Conservation (phyloP, 2,329 filamentous ascomycete genomes). For the Trichoderma pleuroti region DNA sequence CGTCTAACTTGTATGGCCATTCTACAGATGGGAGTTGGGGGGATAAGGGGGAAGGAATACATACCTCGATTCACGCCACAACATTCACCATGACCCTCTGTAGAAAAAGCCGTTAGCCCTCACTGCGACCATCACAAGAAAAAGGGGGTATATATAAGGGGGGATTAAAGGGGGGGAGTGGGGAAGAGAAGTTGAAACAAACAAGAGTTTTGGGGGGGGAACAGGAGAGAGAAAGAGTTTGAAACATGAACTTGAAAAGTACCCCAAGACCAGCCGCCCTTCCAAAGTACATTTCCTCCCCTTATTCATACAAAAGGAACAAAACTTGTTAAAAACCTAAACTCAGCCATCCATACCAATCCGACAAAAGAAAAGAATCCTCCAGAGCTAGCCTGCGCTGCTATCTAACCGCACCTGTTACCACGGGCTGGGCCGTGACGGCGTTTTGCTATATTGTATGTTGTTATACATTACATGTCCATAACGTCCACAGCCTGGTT, state of each 20-base stretch:
- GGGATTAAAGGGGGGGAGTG: constrained; percentile 1
- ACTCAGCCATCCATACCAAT: neutral
- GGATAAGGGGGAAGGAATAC: constrained; percentile 21
- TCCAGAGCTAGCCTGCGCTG: neutral
- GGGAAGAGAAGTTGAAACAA: neutral
- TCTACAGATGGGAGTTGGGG: neutral
- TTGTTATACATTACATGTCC: constrained; percentile 38
- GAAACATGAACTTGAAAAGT: constrained; percentile 1
- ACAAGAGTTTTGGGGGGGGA: neutral
- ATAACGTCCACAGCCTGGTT: constrained; percentile 48
- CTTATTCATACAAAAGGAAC: neutral
- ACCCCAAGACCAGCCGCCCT: neutral
- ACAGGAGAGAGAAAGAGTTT: constrained; percentile 8
- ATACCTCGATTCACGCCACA: constrained; percentile 26
- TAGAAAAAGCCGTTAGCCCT: constrained; percentile 25
- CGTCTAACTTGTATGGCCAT: neutral
- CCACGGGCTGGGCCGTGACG: neutral
- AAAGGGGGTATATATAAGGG: neutral
- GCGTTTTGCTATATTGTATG: constrained; percentile 19
- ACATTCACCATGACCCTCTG: constrained; percentile 21
- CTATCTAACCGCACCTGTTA: constrained; percentile 10
- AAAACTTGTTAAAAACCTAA: neutral
- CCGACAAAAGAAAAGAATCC: neutral
- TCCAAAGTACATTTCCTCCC: neutral
- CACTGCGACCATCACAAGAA: constrained; percentile 25